Percentiles rank a stretch among this genome's conserved stretches.
These are phyloP conservation scores for Penicillium decumbens DNA, from an alignment of 2,329 filamentous ascomycete species.

Conservation along the genomic window DNA sequence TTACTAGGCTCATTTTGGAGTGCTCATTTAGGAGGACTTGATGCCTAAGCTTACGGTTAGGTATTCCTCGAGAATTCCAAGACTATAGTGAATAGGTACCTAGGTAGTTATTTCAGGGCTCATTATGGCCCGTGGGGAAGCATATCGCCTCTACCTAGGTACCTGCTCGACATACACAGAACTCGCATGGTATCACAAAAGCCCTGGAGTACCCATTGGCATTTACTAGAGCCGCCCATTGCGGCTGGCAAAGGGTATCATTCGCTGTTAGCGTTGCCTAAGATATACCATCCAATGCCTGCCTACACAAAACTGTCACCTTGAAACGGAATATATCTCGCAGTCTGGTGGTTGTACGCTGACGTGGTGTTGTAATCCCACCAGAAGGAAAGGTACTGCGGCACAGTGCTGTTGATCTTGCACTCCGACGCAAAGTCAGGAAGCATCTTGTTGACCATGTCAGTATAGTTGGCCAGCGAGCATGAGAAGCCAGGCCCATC, in stretches of 20 bases:
- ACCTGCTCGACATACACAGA: neutral
- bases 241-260: neutral
- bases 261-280: neutral
- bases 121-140: no score
- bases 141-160: no score
- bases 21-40: no score
- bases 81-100: no score
- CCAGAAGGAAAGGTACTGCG: constrained; percentile 17
- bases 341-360: constrained; percentile 4
- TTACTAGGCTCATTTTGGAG: no score
- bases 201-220: neutral
- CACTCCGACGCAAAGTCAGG: constrained; percentile 11
- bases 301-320: neutral
- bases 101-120: no score
- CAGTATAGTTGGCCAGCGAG: constrained; percentile 12
- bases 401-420: constrained; percentile 10
- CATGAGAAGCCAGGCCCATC: constrained; percentile 20
- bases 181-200: neutral
- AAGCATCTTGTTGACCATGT: constrained; percentile 4
- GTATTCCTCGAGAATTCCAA: no score
- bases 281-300: neutral
- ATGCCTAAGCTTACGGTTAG: no score
- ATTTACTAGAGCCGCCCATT: no score
- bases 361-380: constrained; percentile 16
- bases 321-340: constrained; percentile 3